Evolutionary conservation across 2,329 filamentous ascomycete genomes (phyloP).

Genomic region (Geosmithia morbida): DNA sequence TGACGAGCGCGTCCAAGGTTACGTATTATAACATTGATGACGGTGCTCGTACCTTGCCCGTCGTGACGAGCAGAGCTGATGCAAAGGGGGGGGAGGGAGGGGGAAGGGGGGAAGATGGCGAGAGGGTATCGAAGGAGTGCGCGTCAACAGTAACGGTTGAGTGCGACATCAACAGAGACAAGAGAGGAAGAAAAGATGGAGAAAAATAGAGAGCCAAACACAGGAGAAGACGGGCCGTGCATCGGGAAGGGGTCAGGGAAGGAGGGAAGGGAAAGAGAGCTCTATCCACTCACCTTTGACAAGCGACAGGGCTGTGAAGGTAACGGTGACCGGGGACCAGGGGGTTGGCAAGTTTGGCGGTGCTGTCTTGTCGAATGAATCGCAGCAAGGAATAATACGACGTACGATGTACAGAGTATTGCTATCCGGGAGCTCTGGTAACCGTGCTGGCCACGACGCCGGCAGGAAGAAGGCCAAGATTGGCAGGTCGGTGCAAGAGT

Average conservation of each 20-base stretch:
- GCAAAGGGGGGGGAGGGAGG: not conserved
- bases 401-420: too few relatives aligned
- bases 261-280: not conserved
- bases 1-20: not conserved
- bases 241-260: not conserved
- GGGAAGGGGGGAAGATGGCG: not conserved
- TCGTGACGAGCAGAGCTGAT: not conserved
- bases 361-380: not conserved
- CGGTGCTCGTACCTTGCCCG: not conserved
- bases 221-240: not conserved
- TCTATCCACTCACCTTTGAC: not conserved
- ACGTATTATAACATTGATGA: not conserved
- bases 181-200: not conserved
- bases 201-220: not conserved
- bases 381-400: not conserved
- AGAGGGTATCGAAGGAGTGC: not conserved
- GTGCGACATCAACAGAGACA: not conserved
- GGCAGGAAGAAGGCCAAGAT: too few relatives aligned
- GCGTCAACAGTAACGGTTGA: not conserved
- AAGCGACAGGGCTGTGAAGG: not conserved
- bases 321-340: not conserved
- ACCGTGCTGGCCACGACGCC: too few relatives aligned
- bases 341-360: not conserved
- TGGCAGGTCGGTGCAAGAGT: too few relatives aligned
- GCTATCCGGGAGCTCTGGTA: too few relatives aligned